Conservation (phyloP, 345 rosid genomes). For the Iberis pinnata region DNA sequence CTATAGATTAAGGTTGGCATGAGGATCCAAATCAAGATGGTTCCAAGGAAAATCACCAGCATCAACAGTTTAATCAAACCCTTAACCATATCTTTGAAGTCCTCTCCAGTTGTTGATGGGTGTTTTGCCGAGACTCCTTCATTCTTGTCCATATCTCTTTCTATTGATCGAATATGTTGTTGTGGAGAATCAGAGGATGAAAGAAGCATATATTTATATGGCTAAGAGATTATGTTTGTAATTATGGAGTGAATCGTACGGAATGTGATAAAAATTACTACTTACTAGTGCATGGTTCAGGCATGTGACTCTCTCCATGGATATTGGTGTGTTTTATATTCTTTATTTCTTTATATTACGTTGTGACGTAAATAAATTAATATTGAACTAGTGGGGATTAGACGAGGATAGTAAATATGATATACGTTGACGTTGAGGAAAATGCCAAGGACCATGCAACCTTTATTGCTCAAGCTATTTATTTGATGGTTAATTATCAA, state of each 20-base stretch:
- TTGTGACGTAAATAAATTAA: no score
- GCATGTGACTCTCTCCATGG: conserved; percentile 20
- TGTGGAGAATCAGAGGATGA: neutral
- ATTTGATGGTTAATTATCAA: no score
- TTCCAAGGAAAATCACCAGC: conserved; percentile 37
- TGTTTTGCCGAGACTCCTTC: no score
- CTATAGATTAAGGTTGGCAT: conserved; percentile 47
- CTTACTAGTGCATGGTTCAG: conserved; percentile 31
- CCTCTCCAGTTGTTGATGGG: conserved; percentile 11
- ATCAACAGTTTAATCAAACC: conserved; percentile 34
- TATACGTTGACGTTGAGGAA: no score
- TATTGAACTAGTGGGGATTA: no score
- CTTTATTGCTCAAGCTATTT: no score
- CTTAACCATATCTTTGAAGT: conserved; percentile 22
- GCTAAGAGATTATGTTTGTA: conserved; percentile 15
- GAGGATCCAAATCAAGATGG: conserved; percentile 51
- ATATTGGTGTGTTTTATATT: no score
- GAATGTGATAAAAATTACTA: no score
- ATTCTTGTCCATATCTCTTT: conserved; percentile 18
- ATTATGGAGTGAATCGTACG: no score
- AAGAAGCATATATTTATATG: conserved; percentile 2
- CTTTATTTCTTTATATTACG: no score
- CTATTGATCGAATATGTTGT: conserved; percentile 5
- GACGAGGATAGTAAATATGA: no score
- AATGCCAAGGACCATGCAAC: no score